Evolutionary conservation across 768 basidiomycete species (phyloP).

Genomic region (Termitomyces sp.): DNA sequence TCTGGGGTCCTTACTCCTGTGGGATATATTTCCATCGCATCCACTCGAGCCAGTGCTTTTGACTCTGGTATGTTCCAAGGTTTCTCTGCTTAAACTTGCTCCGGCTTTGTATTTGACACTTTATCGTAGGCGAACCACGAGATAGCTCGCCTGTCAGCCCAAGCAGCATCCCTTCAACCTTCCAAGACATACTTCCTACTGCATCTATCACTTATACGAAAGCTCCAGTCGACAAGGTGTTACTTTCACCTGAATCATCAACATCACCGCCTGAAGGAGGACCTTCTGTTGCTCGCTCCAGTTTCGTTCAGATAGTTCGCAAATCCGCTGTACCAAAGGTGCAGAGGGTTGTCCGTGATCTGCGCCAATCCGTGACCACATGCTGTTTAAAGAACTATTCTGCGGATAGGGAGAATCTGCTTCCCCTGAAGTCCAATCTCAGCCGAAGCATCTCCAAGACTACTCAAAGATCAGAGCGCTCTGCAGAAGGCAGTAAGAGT

Average conservation of each 20-base stretch:
- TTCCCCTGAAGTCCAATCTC: slow-evolving; percentile 6
- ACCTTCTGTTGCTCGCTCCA: slow-evolving; percentile 8
- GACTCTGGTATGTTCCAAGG: slow-evolving; percentile 20
- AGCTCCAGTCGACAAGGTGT: slow-evolving; percentile 18
- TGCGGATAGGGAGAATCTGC: slow-evolving; percentile 13
- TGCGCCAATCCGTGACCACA: slow-evolving; percentile 38
- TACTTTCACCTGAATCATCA: slow-evolving; percentile 1
- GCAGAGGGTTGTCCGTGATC: slow-evolving; percentile 30
- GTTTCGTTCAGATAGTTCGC: slow-evolving; percentile 29
- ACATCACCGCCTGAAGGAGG: slow-evolving; percentile 7
- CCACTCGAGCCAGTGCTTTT: slow-evolving; percentile 22
- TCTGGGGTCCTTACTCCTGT: slow-evolving; percentile 44
- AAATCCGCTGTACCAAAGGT: slow-evolving; percentile 38
- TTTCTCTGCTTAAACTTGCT: not conserved
- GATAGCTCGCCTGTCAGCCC: slow-evolving; percentile 4
- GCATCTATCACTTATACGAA: slow-evolving; percentile 41
- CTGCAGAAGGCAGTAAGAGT: slow-evolving; percentile 10
- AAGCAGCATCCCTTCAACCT: slow-evolving; percentile 28
- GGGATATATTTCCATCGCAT: slow-evolving; percentile 16
- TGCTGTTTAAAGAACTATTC: slow-evolving; percentile 25
- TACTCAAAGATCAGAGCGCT: not conserved
- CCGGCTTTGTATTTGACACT: not conserved
- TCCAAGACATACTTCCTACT: slow-evolving; percentile 46
- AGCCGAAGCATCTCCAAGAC: slow-evolving; percentile 4
- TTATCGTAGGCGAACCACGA: slow-evolving; percentile 7